Base-by-base conservation (phyloP, 1,139 yeast genomes). In the Pichia sp. region DNA sequence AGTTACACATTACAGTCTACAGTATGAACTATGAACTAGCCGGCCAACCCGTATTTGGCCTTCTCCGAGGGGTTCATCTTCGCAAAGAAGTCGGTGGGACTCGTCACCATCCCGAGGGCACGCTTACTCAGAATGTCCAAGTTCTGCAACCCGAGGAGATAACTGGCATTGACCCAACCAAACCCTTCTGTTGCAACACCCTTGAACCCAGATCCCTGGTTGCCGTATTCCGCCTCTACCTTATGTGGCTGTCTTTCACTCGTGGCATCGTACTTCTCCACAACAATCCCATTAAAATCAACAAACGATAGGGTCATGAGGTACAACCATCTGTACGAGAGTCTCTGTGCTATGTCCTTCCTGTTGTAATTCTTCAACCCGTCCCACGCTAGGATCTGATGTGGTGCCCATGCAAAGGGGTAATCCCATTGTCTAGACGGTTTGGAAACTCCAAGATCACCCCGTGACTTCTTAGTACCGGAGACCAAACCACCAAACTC, bases 391-490 rank as follows among this genome's bases (percentile, higher is more conserved):
- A 93, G 69, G 19, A 93, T 88, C 66, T 93, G 99, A 65, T 94
- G 99, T 2, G 99, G 99, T 0, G 99, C 97, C 99, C 99, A 93
- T 5, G 98, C 99, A 62, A 73, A 89, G 7, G 99, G 99, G 64
- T 84, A 93, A 66, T 93, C 99, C 99, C 99, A 93, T 69, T 93
- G 99, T 66, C 98, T 77, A 31, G 87, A 81, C 21, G 96, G 96
- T 57, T 91, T 73, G 44, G 77, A 72, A 28, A 87, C 66, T 2
- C 85, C 81, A 28, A 86, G 71, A 17, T 72, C 80, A 24, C 97
- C 97, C 50, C 96, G 73, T 4, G 93, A 83, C 57, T 75, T 67
- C 55, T 81, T 76, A 0, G 96, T 85, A 37, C 98, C 96, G 0
- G 96, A 85, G 1, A 81, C 96, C 19, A 93, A 67, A 1, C 99